These are phyloP conservation scores for Sungouiozyma intestinalis DNA, from an alignment of 805 yeast species.

Conservation along the genomic window DNA sequence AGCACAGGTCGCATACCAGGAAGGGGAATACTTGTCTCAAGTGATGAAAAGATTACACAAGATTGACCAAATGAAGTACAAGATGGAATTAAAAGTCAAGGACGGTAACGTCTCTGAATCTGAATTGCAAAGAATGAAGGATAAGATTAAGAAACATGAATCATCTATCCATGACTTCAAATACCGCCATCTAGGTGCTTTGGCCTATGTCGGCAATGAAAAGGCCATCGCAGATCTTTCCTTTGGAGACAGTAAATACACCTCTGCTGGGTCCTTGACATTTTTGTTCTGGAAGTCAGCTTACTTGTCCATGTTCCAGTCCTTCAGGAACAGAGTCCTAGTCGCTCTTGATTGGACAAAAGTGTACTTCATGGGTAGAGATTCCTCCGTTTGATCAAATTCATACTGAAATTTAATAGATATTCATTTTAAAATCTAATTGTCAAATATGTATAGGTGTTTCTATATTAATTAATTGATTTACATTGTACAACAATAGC, in stretches of 20 bases:
- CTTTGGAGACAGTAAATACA: conserved; percentile 55
- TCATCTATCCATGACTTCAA: conserved; percentile 50
- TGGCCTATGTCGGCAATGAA: conserved; percentile 90
- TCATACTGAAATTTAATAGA: neutral
- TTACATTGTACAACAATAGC: too few species aligned
- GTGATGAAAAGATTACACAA: conserved; percentile 57
- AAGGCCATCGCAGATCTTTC: conserved; percentile 88
- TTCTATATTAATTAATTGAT: neutral
- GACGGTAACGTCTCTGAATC: conserved; percentile 33
- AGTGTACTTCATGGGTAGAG: conserved; percentile 84
- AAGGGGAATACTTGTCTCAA: conserved; percentile 71
- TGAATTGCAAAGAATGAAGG: conserved; percentile 31
- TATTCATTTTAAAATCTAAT: neutral
- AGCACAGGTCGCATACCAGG: conserved; percentile 95
- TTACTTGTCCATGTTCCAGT: conserved; percentile 83
- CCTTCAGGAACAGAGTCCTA: conserved; percentile 77
- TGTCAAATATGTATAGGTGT: neutral
- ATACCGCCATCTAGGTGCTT: conserved; percentile 83
- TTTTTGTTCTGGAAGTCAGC: conserved; percentile 93
- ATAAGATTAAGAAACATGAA: conserved; percentile 35
- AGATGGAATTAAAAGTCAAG: conserved; percentile 25
- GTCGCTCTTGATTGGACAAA: conserved; percentile 86
- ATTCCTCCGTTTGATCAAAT: conserved; percentile 34
- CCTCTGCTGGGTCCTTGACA: conserved; percentile 78
- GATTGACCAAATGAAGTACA: conserved; percentile 42